A percentile compares a stretch with the other conserved stretches of the same genome.
Conservation (phyloP, 192 early-diverging fungal species). For the Coemansia sp. region DNA sequence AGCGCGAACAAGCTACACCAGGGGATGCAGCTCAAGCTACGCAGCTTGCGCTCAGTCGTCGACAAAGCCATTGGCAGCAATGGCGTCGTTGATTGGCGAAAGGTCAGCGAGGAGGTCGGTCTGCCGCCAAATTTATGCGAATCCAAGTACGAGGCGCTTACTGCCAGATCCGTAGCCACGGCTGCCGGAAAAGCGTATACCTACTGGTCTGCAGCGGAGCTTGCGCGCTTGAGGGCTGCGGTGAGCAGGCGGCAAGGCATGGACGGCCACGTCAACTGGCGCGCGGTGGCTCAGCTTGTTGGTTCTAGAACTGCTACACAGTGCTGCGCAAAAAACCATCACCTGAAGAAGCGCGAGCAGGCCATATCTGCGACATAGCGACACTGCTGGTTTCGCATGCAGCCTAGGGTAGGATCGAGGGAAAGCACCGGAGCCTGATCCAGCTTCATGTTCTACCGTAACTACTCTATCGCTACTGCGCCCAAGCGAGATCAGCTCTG, state of each 20-base stretch:
- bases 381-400: background rate
- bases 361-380: background rate
- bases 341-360: background rate
- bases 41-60: background rate
- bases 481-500: no score
- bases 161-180: background rate
- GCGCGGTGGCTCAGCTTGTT: background rate
- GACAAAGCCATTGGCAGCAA: background rate
- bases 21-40: background rate
- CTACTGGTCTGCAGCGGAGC: background rate
- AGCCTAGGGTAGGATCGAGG: no score
- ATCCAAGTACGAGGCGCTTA: background rate
- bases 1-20: background rate
- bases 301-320: background rate
- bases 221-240: background rate
- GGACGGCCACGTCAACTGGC: background rate
- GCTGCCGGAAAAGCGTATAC: background rate
- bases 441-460: background rate
- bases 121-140: slow-evolving; percentile 7
- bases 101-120: background rate
- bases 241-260: background rate
- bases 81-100: slow-evolving; percentile 5
- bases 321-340: background rate
- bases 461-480: background rate
- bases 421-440: background rate